Evolutionary conservation across 2,329 filamentous ascomycete genomes (phyloP).

Genomic region (Aureobasidium leucospermi): DNA sequence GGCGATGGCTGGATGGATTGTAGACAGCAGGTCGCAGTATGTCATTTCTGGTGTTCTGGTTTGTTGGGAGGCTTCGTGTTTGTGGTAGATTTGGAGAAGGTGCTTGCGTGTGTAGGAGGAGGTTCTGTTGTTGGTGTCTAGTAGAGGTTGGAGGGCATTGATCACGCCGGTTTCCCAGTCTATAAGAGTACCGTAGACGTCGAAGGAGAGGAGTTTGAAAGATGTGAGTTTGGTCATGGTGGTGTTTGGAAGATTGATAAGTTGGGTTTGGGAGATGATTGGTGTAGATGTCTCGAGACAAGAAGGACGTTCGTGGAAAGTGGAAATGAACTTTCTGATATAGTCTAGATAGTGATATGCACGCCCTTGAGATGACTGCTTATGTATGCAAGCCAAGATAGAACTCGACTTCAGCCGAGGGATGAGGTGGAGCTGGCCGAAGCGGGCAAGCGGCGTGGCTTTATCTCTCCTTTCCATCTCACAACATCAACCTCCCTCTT

Average conservation of each 20-base stretch:
- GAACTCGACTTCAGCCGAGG: neutral
- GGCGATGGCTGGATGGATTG: neutral
- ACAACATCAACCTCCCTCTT: neutral
- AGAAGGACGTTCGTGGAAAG: neutral
- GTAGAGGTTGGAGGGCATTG: conserved; percentile 40
- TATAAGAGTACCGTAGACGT: conserved; percentile 73
- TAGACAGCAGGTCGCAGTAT: neutral
- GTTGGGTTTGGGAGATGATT: neutral
- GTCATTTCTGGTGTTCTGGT: conserved; percentile 6
- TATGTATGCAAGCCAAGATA: neutral
- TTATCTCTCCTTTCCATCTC: neutral
- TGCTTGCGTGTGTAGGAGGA: conserved; percentile 36
- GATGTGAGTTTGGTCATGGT: conserved; percentile 5
- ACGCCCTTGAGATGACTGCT: neutral
- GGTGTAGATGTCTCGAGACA: neutral
- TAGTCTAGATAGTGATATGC: neutral
- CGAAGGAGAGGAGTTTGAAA: conserved; percentile 55
- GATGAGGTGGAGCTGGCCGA: neutral
- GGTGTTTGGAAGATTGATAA: neutral
- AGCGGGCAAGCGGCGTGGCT: neutral
- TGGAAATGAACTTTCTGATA: neutral
- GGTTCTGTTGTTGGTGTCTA: conserved; percentile 36
- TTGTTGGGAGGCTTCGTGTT: conserved; percentile 31
- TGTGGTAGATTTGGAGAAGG: conserved; percentile 36
- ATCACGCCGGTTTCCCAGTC: conserved; percentile 68